These are phyloP conservation scores for Penicillium coprophilum DNA, from an alignment of 495 filamentous ascomycete genomes.

Conservation along the genomic window DNA sequence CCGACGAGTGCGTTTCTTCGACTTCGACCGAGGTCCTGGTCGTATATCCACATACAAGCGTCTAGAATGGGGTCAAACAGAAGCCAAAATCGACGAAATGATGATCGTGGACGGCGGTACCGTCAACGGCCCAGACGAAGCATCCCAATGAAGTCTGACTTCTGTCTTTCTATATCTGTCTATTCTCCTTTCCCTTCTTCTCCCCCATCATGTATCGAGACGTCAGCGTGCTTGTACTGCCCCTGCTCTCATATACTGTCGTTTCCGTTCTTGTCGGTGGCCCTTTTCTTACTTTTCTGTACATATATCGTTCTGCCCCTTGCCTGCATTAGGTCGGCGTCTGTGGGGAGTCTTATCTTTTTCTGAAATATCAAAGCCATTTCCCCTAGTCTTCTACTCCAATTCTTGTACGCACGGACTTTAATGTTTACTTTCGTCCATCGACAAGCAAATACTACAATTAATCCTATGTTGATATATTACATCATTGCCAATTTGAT, in stretches of 20 bases:
- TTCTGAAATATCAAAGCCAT: slow-evolving; percentile 24
- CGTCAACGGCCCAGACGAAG: slow-evolving; percentile 41
- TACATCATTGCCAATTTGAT: not conserved
- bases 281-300: slow-evolving; percentile 20
- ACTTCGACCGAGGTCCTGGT: slow-evolving; percentile 86
- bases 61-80: slow-evolving; percentile 76
- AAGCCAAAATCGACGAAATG: slow-evolving; percentile 74
- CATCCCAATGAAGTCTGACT: slow-evolving; percentile 12
- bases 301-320: slow-evolving; percentile 28
- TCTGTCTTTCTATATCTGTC: slow-evolving; percentile 13
- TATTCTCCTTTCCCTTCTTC: slow-evolving; percentile 14
- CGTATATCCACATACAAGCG: slow-evolving; percentile 90
- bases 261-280: slow-evolving; percentile 13
- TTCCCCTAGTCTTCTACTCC: slow-evolving; percentile 16
- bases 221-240: slow-evolving; percentile 11
- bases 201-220: slow-evolving; percentile 10
- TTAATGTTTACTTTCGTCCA: not conserved
- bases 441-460: not conserved
- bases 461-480: not conserved
- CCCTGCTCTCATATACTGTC: slow-evolving; percentile 20
- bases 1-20: slow-evolving; percentile 81
- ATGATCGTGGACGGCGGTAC: slow-evolving; percentile 82
- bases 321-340: slow-evolving; percentile 31
- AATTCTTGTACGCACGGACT: not conserved
- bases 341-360: slow-evolving; percentile 22